phyloP scores from a whole-genome alignment of 805 yeast species.

The Metschnikowia koreensis region DNA sequence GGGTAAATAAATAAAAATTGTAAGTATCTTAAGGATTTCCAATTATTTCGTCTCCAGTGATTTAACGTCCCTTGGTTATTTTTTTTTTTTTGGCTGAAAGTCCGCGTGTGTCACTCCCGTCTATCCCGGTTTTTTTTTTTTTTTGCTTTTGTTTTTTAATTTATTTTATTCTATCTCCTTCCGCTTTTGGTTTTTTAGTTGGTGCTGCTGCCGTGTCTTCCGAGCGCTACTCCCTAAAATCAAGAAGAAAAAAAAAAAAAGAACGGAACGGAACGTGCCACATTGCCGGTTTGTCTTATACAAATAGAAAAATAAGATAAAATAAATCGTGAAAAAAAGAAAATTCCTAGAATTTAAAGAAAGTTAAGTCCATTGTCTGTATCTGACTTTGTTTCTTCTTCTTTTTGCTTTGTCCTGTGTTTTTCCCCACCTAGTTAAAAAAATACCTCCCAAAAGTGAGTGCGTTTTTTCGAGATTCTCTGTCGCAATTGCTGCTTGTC shows the following conservation, averaged over 20 bases:
- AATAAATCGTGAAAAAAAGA: no score
- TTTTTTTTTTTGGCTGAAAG: no score
- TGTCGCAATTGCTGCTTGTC: not conserved
- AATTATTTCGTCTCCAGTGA: no score
- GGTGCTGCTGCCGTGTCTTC: not conserved
- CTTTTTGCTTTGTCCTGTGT: not conserved
- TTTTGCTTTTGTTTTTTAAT: no score
- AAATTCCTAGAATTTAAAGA: not conserved
- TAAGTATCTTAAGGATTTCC: no score
- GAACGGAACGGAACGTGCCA: not conserved
- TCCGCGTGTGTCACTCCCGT: no score
- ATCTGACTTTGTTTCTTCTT: not conserved
- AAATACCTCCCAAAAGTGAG: not conserved
- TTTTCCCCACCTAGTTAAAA: not conserved
- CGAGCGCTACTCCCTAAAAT: not conserved
- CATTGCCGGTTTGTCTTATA: not conserved
- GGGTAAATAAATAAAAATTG: no score
- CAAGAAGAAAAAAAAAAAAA: no score
- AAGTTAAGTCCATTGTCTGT: not conserved
- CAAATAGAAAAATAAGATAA: no score
- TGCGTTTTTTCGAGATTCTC: not conserved
- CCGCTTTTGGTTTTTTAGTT: not conserved
- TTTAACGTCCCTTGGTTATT: no score
- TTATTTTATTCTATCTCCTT: no score
- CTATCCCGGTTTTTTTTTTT: no score